Percentiles rank a stretch among this genome's conserved stretches.
phyloP scores from a whole-genome alignment of 768 basidiomycete species.

The Boletus tylopilopsis region DNA sequence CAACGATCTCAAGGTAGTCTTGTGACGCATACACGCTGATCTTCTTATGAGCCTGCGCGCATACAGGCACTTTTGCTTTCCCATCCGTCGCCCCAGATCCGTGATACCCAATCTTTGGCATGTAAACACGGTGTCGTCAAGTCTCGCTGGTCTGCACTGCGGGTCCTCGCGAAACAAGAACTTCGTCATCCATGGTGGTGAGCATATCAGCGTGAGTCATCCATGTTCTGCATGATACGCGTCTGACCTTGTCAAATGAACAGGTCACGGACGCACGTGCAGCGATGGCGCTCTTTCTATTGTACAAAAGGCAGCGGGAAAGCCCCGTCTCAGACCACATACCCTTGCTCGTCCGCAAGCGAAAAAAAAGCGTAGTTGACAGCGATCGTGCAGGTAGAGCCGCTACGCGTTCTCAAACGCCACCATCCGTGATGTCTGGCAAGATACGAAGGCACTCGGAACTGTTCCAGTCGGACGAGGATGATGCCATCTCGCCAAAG shows the following conservation, averaged over 20 bases:
- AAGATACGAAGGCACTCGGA: conserved; percentile 18
- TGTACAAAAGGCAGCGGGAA: conserved; percentile 85
- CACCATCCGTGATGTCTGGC: not conserved
- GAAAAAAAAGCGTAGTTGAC: not conserved
- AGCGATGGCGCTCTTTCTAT: conserved; percentile 88
- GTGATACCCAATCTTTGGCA: conserved; percentile 69
- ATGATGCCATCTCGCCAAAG: too few species aligned
- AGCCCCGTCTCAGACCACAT: conserved; percentile 31
- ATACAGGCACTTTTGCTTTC: conserved; percentile 60
- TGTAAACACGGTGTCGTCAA: conserved; percentile 57
- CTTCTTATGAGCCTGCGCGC: not conserved
- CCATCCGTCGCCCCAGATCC: conserved; percentile 58
- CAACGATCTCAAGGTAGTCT: conserved; percentile 80
- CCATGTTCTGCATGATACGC: not conserved
- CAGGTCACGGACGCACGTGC: conserved; percentile 93
- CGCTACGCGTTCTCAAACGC: not conserved
- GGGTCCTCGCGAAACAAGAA: conserved; percentile 76
- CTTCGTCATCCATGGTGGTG: conserved; percentile 79
- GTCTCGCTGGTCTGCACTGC: conserved; percentile 68
- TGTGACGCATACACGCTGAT: not conserved
- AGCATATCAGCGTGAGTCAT: conserved; percentile 79
- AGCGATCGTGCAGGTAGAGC: not conserved
- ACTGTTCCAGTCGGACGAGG: not conserved
- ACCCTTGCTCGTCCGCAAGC: not conserved
- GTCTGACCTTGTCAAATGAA: not conserved